Evolutionary conservation across 2,329 filamentous ascomycete genomes (phyloP), one percentile per base, ranked within the genome.

Genomic region (Fusarium citri): DNA sequence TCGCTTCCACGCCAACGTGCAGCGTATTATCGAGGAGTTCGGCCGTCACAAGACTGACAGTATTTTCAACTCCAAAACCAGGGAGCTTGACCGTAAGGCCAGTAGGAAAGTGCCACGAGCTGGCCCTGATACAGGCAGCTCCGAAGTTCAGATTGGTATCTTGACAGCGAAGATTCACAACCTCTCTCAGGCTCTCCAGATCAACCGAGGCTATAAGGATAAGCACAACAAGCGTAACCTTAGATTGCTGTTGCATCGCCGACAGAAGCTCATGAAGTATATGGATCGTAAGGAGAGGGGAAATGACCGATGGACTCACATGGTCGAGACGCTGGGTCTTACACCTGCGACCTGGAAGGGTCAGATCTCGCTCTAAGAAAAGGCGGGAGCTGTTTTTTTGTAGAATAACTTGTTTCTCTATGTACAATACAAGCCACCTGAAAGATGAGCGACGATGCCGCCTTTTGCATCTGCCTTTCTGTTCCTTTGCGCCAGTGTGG

Each of bases 121-220:
- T n/a, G 96, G 96, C 0, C 92, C 92, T 8, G 96, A 99, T 78
- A 99, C 95, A 1, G 96, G 96, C 37, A 97, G 93, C 74, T 93
- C 93, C 9, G 96, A 99, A 82, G 97, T 99, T n/a, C 96, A 99
- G 84, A 94, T 97, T 72, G 94, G 94, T 47, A 97, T 99, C 74
- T 81, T 99, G 78, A 99, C 96, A 5, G 88, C 94, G 60, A 98
- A 98, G 86, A 99, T 99, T 78, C 87, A 93, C 68, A 90, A 91
- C 25, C 80, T 99, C 51, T 91, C 92, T 18, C 86, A 92, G 72
- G 90, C 91, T 71, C 81, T 97, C 54, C 86, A 91, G 76, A 85
- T 83, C 43, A 87, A 89, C 64, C 82, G 84, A 72, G 93, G 91
- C 8, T 88, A 92, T 79, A 94, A 91, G 78, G 96, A 99, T 78